phyloP scores from a whole-genome alignment of 2,329 filamentous ascomycete species.

The Fusarium piperis region DNA sequence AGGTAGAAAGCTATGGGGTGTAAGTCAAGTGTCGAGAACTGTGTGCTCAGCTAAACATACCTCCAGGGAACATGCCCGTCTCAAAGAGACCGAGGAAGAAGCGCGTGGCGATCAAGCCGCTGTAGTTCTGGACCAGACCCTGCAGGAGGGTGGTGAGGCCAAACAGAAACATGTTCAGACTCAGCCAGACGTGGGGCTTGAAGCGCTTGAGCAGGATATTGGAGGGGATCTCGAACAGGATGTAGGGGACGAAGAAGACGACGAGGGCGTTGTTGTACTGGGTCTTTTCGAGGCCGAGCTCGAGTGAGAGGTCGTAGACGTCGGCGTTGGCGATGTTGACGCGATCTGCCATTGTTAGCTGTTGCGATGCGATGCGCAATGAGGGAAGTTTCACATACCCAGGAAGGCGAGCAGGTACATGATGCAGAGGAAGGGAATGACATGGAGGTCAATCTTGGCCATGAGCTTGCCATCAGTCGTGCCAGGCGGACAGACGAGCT shows the following conservation, averaged over 20 bases:
- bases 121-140: constrained; percentile 81
- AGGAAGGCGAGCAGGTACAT: constrained; percentile 78
- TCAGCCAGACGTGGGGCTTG: constrained; percentile 75
- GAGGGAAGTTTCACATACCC: constrained; percentile 46
- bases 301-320: constrained; percentile 70
- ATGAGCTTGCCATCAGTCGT: constrained; percentile 73
- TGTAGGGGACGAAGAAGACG: constrained; percentile 85
- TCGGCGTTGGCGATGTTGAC: constrained; percentile 85
- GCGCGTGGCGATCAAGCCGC: constrained; percentile 78
- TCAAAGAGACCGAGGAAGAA: constrained; percentile 87
- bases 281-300: constrained; percentile 66
- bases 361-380: neutral
- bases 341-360: constrained; percentile 54
- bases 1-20: constrained; percentile 67
- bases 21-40: constrained; percentile 51
- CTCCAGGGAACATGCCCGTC: constrained; percentile 73
- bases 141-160: constrained; percentile 79
- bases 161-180: constrained; percentile 85
- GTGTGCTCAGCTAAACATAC: constrained; percentile 33
- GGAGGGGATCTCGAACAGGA: constrained; percentile 76
- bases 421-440: constrained; percentile 78
- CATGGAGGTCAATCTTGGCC: constrained; percentile 74
- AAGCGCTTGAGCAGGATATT: constrained; percentile 72
- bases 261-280: constrained; percentile 81
- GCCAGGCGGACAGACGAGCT: constrained; percentile 57